A percentile compares a stretch with the other conserved stretches of the same genome.
These are phyloP conservation scores for Suzukiozyma palmioleophila DNA, from an alignment of 1,139 yeast genomes.

Conservation along the genomic window DNA sequence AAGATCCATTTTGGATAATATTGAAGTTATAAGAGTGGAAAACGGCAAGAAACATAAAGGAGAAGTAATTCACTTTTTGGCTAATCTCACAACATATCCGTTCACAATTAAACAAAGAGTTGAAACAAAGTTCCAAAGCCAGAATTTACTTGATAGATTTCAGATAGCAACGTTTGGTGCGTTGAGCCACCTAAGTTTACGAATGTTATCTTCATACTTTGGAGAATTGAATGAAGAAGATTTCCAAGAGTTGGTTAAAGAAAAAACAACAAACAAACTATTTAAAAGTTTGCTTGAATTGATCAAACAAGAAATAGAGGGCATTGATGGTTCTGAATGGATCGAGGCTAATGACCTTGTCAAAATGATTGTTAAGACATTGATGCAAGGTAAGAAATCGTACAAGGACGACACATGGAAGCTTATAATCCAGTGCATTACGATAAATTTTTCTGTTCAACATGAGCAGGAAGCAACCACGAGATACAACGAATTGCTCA, in stretches of 20 bases:
- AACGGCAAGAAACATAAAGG: constrained; percentile 36
- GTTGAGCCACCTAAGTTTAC: constrained; percentile 49
- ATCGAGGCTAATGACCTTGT: constrained; percentile 35
- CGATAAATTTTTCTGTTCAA: constrained; percentile 33
- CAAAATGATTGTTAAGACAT: constrained; percentile 15
- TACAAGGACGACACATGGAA: constrained; percentile 40
- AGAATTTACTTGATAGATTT: constrained; percentile 22
- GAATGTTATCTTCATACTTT: constrained; percentile 35
- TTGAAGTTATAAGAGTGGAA: constrained; percentile 28
- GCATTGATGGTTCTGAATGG: constrained; percentile 35
- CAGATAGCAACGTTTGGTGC: constrained; percentile 69
- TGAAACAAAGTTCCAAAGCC: constrained; percentile 26
- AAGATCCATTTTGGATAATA: constrained; percentile 41
- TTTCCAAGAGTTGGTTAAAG: constrained; percentile 34
- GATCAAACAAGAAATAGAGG: constrained; percentile 30
- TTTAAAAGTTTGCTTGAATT: constrained; percentile 23
- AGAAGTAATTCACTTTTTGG: constrained; percentile 48
- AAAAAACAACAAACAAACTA: constrained; percentile 37
- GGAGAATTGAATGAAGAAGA: constrained; percentile 17
- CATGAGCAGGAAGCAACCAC: constrained; percentile 36
- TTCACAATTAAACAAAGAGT: constrained; percentile 57
- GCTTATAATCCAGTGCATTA: constrained; percentile 37
- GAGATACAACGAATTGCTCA: constrained; percentile 43
- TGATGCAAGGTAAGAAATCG: constrained; percentile 13
- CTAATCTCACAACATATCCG: constrained; percentile 51